Conservation (phyloP, 345 rosid genomes). For the Excoecaria cochinchinensis region DNA sequence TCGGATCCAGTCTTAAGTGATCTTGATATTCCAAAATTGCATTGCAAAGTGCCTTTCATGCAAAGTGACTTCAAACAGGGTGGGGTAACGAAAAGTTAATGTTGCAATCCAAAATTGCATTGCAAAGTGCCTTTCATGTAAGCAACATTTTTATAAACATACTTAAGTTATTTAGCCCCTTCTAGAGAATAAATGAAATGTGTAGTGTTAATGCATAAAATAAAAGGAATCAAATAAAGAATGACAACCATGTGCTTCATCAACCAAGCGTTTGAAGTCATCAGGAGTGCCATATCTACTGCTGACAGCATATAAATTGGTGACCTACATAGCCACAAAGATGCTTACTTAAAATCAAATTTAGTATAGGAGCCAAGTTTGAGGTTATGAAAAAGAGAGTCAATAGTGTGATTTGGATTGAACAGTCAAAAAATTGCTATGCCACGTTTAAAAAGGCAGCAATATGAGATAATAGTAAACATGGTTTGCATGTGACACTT, state of each 20-base stretch:
- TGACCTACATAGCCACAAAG: conserved; percentile 59
- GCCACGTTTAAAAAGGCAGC: not conserved
- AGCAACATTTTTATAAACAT: not conserved
- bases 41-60: too few species aligned
- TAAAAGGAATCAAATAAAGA: conserved; percentile 10
- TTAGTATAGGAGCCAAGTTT: not conserved
- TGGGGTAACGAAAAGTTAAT: not conserved
- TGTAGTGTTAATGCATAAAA: conserved; percentile 5
- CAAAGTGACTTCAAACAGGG: too few species aligned
- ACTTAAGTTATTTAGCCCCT: not conserved
- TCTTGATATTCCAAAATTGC: too few species aligned
- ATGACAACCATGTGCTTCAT: conserved; percentile 87
- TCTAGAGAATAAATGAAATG: conserved; percentile 14
- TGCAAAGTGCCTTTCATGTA: not conserved
- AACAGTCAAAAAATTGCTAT: not conserved
- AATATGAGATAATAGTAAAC: not conserved
- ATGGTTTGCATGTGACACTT: not conserved
- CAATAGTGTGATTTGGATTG: not conserved
- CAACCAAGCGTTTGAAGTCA: conserved; percentile 88
- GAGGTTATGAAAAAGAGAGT: not conserved
- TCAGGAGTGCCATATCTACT: conserved; percentile 96
- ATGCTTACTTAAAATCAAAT: conserved; percentile 14
- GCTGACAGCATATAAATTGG: conserved; percentile 84
- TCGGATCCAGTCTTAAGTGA: too few species aligned
- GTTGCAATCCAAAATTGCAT: conserved; percentile 12